Evolutionary conservation across 2,329 filamentous ascomycete genomes (phyloP), one percentile per base, ranked within the genome.

Genomic region (Fusarium dimerum): DNA sequence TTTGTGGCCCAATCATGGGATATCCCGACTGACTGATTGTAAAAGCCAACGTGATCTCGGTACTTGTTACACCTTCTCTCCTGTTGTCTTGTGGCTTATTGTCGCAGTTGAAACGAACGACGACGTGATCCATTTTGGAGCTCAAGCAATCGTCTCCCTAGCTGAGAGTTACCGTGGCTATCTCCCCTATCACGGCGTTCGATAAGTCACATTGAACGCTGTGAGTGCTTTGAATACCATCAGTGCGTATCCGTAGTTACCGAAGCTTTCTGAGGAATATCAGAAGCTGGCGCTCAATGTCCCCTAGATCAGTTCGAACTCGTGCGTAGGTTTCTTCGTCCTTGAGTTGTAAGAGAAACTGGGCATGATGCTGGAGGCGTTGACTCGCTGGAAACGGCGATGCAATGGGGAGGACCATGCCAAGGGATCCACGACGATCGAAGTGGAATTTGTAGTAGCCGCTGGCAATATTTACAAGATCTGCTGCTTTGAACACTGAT

Each of bases 381-480:
- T 32, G 30, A 32, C 30, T 32, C 50, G 40, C 56, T 3, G 65
- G 66, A 52, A 68, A 65, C 0, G 53, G 17, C 7, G 58, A 56
- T 58, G 63, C 65, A 15, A 68, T 62, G 2, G 71, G 71, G 2
- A 60, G 54, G 17, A 74, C 65, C 67, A 72, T 73, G 6, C 71
- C 71, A 1, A 74, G 60, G 12, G 43, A 45, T 9, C 52, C 49
- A 15, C 56, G 51, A 12, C 61, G 62, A 41, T 72, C 68, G 47
- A 73, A 68, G 18, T 62, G 61, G 64, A 73, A 73, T 4, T 53
- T 45, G 51, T 63, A 71, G 30, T 64, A 39, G 8, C 65, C 61
- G 16, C 65, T 70, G 6, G 51, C 52, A 20, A 73, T 67, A 47
- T 56, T 67, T 15, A 73, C 69, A 1, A 47, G 45, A 16, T 60